A percentile compares a stretch with the other conserved stretches of the same genome.
Evolutionary conservation across 257 asterid species (phyloP).

Genomic region (Solanum peruvianum): DNA sequence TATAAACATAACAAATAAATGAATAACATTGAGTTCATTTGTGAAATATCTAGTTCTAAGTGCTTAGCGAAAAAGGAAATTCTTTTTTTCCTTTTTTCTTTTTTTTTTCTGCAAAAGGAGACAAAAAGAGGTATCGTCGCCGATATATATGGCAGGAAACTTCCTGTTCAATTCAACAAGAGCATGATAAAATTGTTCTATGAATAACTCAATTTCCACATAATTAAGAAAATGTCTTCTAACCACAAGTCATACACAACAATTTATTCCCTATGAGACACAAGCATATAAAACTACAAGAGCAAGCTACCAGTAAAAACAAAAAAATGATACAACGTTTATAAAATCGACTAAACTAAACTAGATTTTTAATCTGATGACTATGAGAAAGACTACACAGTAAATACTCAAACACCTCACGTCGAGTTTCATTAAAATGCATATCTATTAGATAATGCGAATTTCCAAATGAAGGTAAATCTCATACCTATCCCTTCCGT

Average conservation of each 20-base stretch:
- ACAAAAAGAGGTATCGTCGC: neutral
- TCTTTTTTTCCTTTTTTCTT: neutral
- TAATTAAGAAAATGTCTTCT: neutral
- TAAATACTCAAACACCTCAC: neutral
- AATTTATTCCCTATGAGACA: neutral
- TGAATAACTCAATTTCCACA: neutral
- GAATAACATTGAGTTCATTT: neutral
- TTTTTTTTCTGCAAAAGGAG: neutral
- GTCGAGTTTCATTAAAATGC: neutral
- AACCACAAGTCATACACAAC: neutral
- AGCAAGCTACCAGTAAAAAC: neutral
- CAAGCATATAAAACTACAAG: neutral
- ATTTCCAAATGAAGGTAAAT: neutral
- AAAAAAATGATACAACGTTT: neutral
- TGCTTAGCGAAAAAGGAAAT: neutral
- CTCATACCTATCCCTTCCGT: neutral
- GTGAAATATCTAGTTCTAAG: neutral
- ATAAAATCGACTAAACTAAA: neutral
- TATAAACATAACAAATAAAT: neutral
- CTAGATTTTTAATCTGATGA: neutral
- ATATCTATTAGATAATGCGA: neutral
- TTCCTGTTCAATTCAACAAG: neutral
- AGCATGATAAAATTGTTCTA: neutral
- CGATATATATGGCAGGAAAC: neutral
- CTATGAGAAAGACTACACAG: neutral